phyloP scores from a whole-genome alignment of 1,139 yeast species.

The Geotrichum histeridarum region DNA sequence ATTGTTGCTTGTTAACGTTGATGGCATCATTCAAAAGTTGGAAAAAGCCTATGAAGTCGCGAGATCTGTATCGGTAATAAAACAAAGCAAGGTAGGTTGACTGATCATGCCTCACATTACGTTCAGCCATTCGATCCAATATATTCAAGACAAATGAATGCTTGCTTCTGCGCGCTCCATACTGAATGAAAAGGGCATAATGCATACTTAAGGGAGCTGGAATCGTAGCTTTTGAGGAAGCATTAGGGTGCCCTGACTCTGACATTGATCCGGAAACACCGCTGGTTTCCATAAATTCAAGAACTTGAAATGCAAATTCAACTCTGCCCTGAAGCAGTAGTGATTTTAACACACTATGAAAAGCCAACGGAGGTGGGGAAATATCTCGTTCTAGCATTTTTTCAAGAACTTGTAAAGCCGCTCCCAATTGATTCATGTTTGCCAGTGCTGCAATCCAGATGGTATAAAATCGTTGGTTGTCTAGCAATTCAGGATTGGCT shows the following conservation, averaged over 20 bases:
- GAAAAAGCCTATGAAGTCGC: conserved; percentile 23
- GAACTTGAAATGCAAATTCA: conserved; percentile 23
- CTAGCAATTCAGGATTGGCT: conserved; percentile 27
- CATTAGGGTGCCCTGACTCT: not conserved
- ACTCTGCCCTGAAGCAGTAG: conserved; percentile 24
- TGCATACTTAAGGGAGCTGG: conserved; percentile 24
- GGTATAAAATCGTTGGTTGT: conserved; percentile 26
- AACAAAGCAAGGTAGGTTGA: conserved; percentile 25
- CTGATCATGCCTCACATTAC: conserved; percentile 20
- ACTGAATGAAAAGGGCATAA: conserved; percentile 28
- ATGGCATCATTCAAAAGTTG: conserved; percentile 19
- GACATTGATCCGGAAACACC: not conserved
- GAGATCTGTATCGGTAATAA: conserved; percentile 25
- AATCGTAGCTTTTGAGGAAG: conserved; percentile 6
- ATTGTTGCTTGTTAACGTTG: conserved; percentile 9
- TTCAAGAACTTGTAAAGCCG: conserved; percentile 28
- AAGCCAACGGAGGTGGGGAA: conserved; percentile 21
- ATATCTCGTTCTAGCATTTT: conserved; percentile 28
- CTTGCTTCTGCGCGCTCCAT: conserved; percentile 27
- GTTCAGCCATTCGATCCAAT: conserved; percentile 23
- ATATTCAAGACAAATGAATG: conserved; percentile 22
- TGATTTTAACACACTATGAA: conserved; percentile 26
- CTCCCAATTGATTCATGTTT: conserved; percentile 25
- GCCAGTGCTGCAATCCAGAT: conserved; percentile 32
- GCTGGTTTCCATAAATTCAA: conserved; percentile 24